phyloP scores from a whole-genome alignment of 805 yeast genomes.

The Wickerhamiella bombiphila region DNA sequence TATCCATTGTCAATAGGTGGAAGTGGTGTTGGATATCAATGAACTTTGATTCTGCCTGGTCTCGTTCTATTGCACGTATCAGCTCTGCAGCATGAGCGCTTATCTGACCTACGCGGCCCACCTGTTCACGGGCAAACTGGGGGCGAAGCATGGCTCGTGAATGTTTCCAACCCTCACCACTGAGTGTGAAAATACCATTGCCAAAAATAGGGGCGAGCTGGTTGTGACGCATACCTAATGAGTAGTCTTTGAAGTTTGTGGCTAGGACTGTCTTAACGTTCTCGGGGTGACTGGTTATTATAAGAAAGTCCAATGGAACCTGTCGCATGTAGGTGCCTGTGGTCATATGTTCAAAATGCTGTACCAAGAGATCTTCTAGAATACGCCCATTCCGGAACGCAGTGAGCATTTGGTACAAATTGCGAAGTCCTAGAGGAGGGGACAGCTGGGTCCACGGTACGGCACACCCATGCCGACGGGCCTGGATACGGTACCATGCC shows the following conservation, averaged over 20 bases:
- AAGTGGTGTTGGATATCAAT: constrained; percentile 14
- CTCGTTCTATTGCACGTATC: constrained; percentile 3
- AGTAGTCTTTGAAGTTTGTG: constrained; percentile 22
- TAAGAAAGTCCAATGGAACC: constrained; percentile 5
- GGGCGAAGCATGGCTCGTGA: constrained; percentile 26
- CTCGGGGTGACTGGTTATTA: constrained; percentile 19
- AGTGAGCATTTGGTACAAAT: not conserved
- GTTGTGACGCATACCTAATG: constrained; percentile 19
- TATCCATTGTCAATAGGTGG: constrained; percentile 19
- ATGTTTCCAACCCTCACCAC: constrained; percentile 26
- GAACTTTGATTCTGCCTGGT: constrained; percentile 3
- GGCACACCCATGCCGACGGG: not conserved
- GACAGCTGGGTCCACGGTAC: not conserved
- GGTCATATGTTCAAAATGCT: not conserved
- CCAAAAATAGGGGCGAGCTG: constrained; percentile 23
- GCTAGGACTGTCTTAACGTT: constrained; percentile 21
- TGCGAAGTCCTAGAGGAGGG: constrained; percentile 6
- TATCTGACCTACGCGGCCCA: constrained; percentile 19
- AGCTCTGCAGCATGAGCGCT: constrained; percentile 19
- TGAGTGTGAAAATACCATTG: constrained; percentile 25
- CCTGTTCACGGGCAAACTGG: constrained; percentile 24
- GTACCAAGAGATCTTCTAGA: not conserved
- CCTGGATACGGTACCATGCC: not conserved
- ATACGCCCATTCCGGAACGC: not conserved
- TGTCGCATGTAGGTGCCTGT: constrained; percentile 2